Base-by-base conservation (phyloP, 805 yeast species). In the Candida quercuum region DNA sequence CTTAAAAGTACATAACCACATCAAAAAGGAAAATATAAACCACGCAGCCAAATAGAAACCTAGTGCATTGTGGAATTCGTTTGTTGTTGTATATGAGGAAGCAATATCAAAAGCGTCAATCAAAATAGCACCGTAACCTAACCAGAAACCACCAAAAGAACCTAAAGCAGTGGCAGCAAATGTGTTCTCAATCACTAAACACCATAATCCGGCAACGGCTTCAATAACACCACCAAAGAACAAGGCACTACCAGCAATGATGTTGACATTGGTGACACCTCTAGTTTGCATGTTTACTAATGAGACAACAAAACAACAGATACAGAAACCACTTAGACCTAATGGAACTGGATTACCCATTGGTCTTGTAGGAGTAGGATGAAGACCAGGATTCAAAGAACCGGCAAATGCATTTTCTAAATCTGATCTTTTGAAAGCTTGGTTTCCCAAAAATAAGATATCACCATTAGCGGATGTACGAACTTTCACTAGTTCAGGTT, bases 291-390 rank as follows among this genome's bases (percentile, higher is more conserved):
- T 71, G 54, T 81, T 81, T 39, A 75, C 65, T 49, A 82, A 53
- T 3, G 85, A 76, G 28, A 82, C 66, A 21, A 80, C 82, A 56
- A 82, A 75, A 31, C 63, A 57, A 17, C 66, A 65, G 35, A 63
- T 54, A 13, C 86, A 85, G 60, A 82, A 82, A 19, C 82, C 85
- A 21, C 78, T 73, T 41, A 83, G 63, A 13, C 89, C 91, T 44
- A 82, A 63, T 17, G 89, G 89, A 33, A 83, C 84, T 19, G 91
- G 89, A 51, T 82, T 82, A 40, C 81, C 89, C 63, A 73, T 68
- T 43, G 69, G 69, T 50, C 77, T 70, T 35, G 59, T 52, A 6
- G 79, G 69, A 39, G 64, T 58, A 16, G 67, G 61, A 42, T 75
- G 71, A 40, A 62, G 56, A 39, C 65, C 69, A 13, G 71, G 69